Evolutionary conservation across 2,329 filamentous ascomycete species (phyloP), one percentile per base, ranked within the genome.

Genomic region (Fusarium sulawesiense): DNA sequence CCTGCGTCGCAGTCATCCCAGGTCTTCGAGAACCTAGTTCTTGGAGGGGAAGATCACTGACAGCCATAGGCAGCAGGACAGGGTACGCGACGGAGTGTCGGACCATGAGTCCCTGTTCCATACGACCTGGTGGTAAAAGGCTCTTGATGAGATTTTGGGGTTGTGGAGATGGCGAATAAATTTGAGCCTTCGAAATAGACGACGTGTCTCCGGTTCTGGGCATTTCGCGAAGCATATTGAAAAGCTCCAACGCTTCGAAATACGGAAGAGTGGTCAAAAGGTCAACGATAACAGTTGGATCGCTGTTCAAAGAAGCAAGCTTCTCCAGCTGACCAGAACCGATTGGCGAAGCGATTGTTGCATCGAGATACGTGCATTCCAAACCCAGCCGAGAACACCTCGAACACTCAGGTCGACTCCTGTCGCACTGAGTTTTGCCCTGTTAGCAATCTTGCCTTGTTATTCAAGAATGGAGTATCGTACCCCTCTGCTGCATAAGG

Each of bases 271-370:
- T 55, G 9, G n/a, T 7, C 18, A 55, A 11, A 4, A 45, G 41
- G 2, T 55, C n/a, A 4, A 27, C 4, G 4, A 20, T 40, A 3
- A 18, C 7, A 3, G 10, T 1, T 5, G 41, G 13, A 1, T 20
- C 20, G 4, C 7, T 25, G 7, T 20, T 41, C 12, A 55, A 1
- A 14, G 16, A 6, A 2, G 11, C 27, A 7, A 55, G 18, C 3
- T 2, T 45, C 6, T 34, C 21, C 3, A 55, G 20, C 10, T 18
- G 51, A 13, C 2, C 11, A 4, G 51, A 7, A 27, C 16, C 6
- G 2, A 6, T 6, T 16, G 41, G 4, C 2, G 41, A 16, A 18
- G n/a, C 16, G 2, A 5, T 1, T 2, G 16, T 2, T 23, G 4
- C 12, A 20, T 20, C 12, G 0, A 4, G 20, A 45, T 55, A 55